Evolutionary conservation across 805 yeast genomes (phyloP), one percentile per base, ranked within the genome.

Genomic region (Lachancea waltii): DNA sequence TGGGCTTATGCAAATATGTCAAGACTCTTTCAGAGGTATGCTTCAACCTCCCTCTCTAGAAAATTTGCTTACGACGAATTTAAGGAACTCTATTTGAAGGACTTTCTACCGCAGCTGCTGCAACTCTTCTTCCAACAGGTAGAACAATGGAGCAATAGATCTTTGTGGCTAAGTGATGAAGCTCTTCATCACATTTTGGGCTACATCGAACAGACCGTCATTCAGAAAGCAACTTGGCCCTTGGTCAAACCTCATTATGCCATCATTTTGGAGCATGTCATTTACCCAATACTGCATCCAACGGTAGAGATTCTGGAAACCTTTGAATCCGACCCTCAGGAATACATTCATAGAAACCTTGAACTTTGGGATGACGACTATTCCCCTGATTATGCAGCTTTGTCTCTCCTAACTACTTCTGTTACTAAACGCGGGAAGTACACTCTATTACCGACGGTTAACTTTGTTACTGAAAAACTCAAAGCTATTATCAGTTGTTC

Each of bases 301-400:
- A 69, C 73, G 6, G 79, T 78, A 38, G 77, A 72, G 5, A 75
- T 77, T 14, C 64, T 85, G 40, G 94, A 84, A 47, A 61, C 75
- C 4, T 89, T 84, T 63, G 94, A 86, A 45, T 77, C 73, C 44
- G 96, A 89, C 50, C 96, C 96, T 3, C 81, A 77, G 40, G 96
- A 87, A 56, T 92, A 85, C 57, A 77, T 90, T 39, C 84, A 85
- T 58, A 68, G 79, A 36, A 73, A 73, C 38, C 70, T 86, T 50
- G 86, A 80, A 56, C 63, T 77, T 30, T 69, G 72, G 53, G 75
- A 81, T 48, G 92, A 82, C 37, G 62, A 62, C 32, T 60, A 67
- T 29, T 70, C 86, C 1, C 84, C 95, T 5, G 95, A 86, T 56
- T 67, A 75, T 32, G 94, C 95, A 1, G 90, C 95, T 2, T 66